These are phyloP conservation scores for Lachnellula subtilissima DNA, from an alignment of 2,329 filamentous ascomycete genomes.

Conservation along the genomic window DNA sequence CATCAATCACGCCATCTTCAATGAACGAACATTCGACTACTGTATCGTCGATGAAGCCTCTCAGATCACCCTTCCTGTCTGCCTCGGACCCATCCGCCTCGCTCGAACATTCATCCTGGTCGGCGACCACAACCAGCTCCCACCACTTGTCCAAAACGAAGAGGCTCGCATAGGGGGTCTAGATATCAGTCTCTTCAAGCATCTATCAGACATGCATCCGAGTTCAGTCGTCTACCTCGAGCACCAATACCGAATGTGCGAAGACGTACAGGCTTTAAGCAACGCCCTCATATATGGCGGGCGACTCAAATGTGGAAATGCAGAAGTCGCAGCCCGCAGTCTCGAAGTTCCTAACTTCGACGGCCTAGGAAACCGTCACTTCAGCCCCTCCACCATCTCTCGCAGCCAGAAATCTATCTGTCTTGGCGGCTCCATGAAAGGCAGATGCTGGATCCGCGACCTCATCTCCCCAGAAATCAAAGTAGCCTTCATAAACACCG, in stretches of 20 bases:
- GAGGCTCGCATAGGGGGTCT: conserved; percentile 80
- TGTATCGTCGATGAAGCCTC: conserved; percentile 98
- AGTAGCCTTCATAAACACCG: conserved; percentile 87
- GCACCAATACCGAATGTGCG: conserved; percentile 97
- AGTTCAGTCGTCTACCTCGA: conserved; percentile 84
- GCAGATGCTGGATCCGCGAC: conserved; percentile 70
- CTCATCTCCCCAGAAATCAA: conserved; percentile 66
- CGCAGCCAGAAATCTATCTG: conserved; percentile 51
- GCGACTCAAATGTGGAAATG: conserved; percentile 80
- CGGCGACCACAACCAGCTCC: conserved; percentile 93
- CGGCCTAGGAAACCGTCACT: conserved; percentile 56
- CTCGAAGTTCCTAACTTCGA: conserved; percentile 64
- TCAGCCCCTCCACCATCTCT: conserved; percentile 41
- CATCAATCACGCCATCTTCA: conserved; percentile 84
- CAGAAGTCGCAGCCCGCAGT: conserved; percentile 64
- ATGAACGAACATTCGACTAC: conserved; percentile 87
- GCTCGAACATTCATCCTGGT: conserved; percentile 91
- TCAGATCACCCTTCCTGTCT: conserved; percentile 93
- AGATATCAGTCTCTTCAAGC: conserved; percentile 89
- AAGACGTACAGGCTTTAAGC: conserved; percentile 91
- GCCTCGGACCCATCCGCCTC: conserved; percentile 88
- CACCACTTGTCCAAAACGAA: conserved; percentile 89
- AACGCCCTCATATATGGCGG: conserved; percentile 94
- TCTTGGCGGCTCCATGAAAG: conserved; percentile 33
- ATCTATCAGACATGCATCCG: conserved; percentile 84